Evolutionary conservation across 768 basidiomycete species (phyloP).

Genomic region (Naganishia kalamii): DNA sequence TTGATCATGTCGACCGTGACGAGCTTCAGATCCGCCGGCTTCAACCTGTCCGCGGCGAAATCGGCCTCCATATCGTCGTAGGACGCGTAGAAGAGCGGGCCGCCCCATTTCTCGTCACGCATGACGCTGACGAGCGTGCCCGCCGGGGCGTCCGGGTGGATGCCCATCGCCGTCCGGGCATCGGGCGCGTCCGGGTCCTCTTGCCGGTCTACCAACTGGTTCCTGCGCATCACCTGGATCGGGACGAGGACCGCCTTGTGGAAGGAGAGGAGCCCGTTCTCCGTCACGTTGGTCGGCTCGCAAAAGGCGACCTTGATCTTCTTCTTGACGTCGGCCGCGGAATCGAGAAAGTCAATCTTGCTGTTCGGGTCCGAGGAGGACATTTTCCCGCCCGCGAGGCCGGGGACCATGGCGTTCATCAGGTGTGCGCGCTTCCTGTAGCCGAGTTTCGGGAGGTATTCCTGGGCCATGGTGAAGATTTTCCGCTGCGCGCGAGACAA

Average conservation of each 20-base stretch:
- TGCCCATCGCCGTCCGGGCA: constrained; percentile 60
- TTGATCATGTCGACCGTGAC: constrained; percentile 68
- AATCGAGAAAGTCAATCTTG: constrained; percentile 95
- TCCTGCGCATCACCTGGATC: constrained; percentile 67
- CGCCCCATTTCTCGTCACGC: constrained; percentile 71
- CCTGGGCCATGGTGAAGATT: constrained; percentile 96
- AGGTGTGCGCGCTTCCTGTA: constrained; percentile 91
- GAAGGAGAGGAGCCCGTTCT: constrained; percentile 84
- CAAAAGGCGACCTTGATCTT: constrained; percentile 92
- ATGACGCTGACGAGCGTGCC: constrained; percentile 75
- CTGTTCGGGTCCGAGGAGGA: constrained; percentile 94
- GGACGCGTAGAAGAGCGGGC: constrained; percentile 61
- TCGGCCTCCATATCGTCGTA: constrained; percentile 65
- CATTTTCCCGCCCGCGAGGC: constrained; percentile 93
- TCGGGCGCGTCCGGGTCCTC: constrained; percentile 46
- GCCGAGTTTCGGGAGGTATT: constrained; percentile 86
- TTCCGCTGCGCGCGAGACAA: constrained; percentile 62
- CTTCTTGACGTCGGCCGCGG: constrained; percentile 70
- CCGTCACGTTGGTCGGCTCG: constrained; percentile 79
- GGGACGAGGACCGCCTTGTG: constrained; percentile 81
- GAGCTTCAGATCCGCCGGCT: constrained; percentile 83
- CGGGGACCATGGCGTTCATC: constrained; percentile 98
- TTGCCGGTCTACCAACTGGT: constrained; percentile 50
- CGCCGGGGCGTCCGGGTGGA: constrained; percentile 62
- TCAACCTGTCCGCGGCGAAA: constrained; percentile 68